These are phyloP conservation scores for Didymella exigua DNA, from an alignment of 2,329 filamentous ascomycete species.

Conservation along the genomic window DNA sequence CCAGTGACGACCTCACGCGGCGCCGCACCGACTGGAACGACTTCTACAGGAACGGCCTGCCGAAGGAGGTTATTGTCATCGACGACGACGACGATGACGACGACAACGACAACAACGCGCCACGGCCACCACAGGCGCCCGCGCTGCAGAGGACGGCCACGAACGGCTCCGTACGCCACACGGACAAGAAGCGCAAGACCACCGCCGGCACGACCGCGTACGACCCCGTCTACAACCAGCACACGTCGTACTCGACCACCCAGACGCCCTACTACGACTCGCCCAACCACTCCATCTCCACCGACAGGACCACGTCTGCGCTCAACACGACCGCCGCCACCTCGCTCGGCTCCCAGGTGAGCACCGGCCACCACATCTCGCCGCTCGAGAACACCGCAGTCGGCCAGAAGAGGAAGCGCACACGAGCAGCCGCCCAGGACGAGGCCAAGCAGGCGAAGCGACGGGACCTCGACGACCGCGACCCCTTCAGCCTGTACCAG, in stretches of 20 bases:
- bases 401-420: conserved; percentile 92
- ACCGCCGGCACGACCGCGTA: conserved; percentile 61
- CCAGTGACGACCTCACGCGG: conserved; percentile 24
- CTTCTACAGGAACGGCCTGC: conserved; percentile 53
- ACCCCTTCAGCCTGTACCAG: conserved; percentile 78
- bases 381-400: conserved; percentile 64
- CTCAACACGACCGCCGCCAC: conserved; percentile 88
- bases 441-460: conserved; percentile 71
- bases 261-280: conserved; percentile 72
- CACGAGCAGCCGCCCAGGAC: conserved; percentile 79
- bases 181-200: conserved; percentile 77
- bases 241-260: conserved; percentile 72
- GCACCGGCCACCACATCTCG: conserved; percentile 66
- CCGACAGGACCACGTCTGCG: conserved; percentile 79
- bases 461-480: conserved; percentile 73
- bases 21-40: conserved; percentile 49
- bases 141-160: conserved; percentile 37
- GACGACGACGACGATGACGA: conserved; percentile 53
- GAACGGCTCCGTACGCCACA: conserved; percentile 58
- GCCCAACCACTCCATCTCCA: conserved; percentile 75
- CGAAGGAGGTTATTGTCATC: conserved; percentile 59
- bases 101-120: conserved; percentile 27
- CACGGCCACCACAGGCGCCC: conserved; percentile 30
- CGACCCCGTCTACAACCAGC: conserved; percentile 74
- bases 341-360: conserved; percentile 73